phyloP scores from a whole-genome alignment of 2,329 filamentous ascomycete species.

The Cryphonectria radicalis region DNA sequence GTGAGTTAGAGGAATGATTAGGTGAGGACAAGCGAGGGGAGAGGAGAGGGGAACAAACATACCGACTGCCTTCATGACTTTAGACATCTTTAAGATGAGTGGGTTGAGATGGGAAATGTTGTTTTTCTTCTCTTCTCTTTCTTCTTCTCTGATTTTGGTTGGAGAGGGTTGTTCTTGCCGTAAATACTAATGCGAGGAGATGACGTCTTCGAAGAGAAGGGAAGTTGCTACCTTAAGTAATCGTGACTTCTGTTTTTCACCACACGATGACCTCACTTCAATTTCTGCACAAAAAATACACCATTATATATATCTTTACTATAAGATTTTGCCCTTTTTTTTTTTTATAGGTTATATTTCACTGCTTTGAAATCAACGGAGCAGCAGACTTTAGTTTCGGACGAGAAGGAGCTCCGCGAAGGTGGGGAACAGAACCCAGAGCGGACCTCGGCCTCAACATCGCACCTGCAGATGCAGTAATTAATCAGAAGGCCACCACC shows the following conservation, averaged over 20 bases:
- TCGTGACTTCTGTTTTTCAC: not conserved
- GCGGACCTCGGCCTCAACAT: not conserved
- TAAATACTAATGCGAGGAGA: not conserved
- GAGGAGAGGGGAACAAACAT: conserved; percentile 28
- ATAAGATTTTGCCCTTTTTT: not conserved
- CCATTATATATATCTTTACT: not conserved
- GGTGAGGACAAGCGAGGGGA: not conserved
- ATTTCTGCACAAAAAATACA: not conserved
- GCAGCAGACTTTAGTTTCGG: not conserved
- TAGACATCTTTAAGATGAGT: conserved; percentile 32
- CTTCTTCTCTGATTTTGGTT: not conserved
- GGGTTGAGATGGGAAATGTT: not conserved
- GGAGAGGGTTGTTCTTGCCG: not conserved
- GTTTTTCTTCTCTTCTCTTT: too few species aligned
- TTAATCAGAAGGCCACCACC: not conserved
- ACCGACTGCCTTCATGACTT: conserved; percentile 51
- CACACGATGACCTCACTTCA: not conserved
- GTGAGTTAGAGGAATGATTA: not conserved
- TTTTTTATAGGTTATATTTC: not conserved
- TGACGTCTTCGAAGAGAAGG: not conserved
- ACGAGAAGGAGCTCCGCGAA: not conserved
- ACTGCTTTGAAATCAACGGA: not conserved
- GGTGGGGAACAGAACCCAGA: not conserved
- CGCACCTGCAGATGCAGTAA: not conserved
- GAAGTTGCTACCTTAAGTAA: not conserved